phyloP scores from a whole-genome alignment of 2,329 filamentous ascomycete species.

The Scytalidium sp. region DNA sequence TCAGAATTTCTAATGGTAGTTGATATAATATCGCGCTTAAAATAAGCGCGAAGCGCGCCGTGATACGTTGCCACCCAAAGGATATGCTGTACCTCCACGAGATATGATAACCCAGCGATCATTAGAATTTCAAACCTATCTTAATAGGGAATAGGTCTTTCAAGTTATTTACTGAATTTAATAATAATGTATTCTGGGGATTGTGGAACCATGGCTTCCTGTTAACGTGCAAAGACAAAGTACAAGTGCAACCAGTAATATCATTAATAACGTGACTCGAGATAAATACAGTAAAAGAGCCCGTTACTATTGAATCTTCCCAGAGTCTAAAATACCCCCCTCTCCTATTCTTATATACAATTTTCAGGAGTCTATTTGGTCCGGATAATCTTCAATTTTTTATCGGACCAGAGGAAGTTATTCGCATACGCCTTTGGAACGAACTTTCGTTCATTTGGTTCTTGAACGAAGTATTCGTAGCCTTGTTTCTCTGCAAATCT shows the following conservation, averaged over 20 bases:
- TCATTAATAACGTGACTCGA: neutral
- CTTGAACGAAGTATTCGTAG: slow-evolving; percentile 98
- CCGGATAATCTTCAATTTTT: slow-evolving; percentile 83
- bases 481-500: slow-evolving; percentile 97
- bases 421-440: slow-evolving; percentile 93
- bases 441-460: slow-evolving; percentile 85
- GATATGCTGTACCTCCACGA: too few species aligned
- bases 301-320: neutral
- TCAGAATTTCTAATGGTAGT: neutral
- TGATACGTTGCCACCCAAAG: neutral
- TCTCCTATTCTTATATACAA: slow-evolving; percentile 19
- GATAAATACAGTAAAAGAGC: neutral
- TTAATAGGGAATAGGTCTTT: too few species aligned
- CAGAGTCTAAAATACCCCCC: neutral
- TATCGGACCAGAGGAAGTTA: slow-evolving; percentile 84
- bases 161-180: too few species aligned
- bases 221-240: too few species aligned
- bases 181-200: too few species aligned
- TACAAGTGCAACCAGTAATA: neutral
- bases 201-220: too few species aligned
- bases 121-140: too few species aligned
- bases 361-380: slow-evolving; percentile 66
- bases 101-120: too few species aligned
- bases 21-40: neutral
- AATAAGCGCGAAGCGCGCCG: neutral